These are phyloP conservation scores for Tylopilus subfusipes DNA, from an alignment of 768 basidiomycete species.

Conservation along the genomic window DNA sequence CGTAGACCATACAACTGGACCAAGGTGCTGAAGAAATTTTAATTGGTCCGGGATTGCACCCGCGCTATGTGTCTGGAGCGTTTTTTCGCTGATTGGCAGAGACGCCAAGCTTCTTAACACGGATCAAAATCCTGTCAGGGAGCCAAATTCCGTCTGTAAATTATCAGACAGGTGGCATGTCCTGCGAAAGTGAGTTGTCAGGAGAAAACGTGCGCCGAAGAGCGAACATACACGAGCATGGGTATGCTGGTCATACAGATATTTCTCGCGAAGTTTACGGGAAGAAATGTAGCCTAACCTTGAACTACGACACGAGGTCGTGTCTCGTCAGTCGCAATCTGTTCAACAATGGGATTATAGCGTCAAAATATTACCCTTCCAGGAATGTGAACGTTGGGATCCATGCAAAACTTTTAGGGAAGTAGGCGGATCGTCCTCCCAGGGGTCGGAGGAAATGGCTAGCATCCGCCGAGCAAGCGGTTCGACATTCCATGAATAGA, in stretches of 20 bases:
- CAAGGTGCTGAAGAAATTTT: background rate
- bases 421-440: background rate
- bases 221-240: background rate
- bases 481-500: background rate
- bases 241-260: background rate
- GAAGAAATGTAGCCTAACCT: background rate
- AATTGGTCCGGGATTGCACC: background rate
- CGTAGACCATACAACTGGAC: background rate
- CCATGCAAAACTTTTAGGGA: background rate
- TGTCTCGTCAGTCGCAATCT: background rate
- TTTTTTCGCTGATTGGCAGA: background rate
- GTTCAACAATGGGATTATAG: background rate
- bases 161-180: background rate
- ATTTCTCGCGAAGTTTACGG: background rate
- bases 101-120: background rate
- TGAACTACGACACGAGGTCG: background rate
- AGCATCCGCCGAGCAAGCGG: background rate
- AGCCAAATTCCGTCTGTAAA: background rate
- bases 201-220: background rate
- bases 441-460: background rate
- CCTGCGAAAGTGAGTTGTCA: background rate
- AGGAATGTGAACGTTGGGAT: background rate
- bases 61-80: background rate
- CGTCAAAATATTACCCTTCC: background rate
- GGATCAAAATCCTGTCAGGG: background rate